phyloP scores from a whole-genome alignment of 257 asterid genomes.

The Capsicum pubescens region DNA sequence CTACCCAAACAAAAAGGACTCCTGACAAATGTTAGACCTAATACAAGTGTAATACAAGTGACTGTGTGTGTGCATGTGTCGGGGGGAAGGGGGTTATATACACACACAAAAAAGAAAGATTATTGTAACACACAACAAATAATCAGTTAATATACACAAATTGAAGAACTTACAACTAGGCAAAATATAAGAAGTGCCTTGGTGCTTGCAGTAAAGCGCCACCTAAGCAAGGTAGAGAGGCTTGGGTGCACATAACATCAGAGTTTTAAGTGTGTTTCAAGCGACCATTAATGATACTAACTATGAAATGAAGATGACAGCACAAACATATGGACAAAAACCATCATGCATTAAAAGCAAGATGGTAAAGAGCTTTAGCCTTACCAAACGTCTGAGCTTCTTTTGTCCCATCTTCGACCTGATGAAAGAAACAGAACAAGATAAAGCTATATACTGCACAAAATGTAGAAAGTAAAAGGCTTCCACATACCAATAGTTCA shows the following conservation, averaged over 20 bases:
- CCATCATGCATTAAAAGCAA: neutral
- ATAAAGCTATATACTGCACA: neutral
- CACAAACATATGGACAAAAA: neutral
- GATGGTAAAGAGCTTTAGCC: constrained; percentile 3
- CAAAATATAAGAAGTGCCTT: neutral
- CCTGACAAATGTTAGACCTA: too few relatives aligned
- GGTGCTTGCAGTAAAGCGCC: neutral
- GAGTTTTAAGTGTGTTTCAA: neutral
- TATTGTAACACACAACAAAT: too few relatives aligned
- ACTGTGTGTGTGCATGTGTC: too few relatives aligned
- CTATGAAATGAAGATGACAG: neutral
- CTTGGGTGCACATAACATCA: constrained; percentile 3
- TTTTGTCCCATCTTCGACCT: constrained; percentile 48
- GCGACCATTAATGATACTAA: neutral
- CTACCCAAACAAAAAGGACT: too few relatives aligned
- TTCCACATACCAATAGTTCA: neutral
- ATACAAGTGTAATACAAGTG: too few relatives aligned
- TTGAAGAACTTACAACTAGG: too few relatives aligned
- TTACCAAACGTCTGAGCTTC: constrained; percentile 54
- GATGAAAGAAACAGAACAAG: constrained; percentile 27
- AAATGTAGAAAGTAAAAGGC: neutral
- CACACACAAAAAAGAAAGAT: too few relatives aligned
- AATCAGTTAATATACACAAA: too few relatives aligned
- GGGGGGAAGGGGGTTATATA: too few relatives aligned
- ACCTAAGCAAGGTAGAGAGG: neutral